Evolutionary conservation across 2,329 filamentous ascomycete species (phyloP).

Genomic region (Penicillium sp.): DNA sequence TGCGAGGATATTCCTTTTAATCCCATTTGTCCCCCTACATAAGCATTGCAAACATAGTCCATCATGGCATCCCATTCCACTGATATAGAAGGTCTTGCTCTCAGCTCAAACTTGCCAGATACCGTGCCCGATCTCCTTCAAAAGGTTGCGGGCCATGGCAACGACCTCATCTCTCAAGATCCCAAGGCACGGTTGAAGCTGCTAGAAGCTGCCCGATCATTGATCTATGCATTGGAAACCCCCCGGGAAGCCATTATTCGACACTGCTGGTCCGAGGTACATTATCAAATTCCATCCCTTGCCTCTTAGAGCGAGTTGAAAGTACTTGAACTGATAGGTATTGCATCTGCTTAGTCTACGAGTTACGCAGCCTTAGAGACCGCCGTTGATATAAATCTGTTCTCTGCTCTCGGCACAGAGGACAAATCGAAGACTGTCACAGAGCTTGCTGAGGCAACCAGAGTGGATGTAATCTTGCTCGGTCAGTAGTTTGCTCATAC

Average conservation of each 20-base stretch:
- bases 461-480: background rate
- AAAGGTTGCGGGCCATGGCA: background rate
- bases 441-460: background rate
- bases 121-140: background rate
- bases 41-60: background rate
- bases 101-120: background rate
- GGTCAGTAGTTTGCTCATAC: background rate
- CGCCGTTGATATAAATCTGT: background rate
- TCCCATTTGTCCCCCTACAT: background rate
- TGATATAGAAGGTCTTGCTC: background rate
- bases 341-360: background rate
- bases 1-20: background rate
- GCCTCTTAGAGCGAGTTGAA: too few relatives aligned
- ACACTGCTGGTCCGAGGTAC: conserved; percentile 45
- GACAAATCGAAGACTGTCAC: background rate
- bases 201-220: conserved; percentile 15
- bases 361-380: background rate
- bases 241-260: conserved; percentile 50
- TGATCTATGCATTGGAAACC: conserved; percentile 39
- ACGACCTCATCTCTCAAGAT: background rate
- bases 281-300: background rate
- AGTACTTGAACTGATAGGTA: background rate
- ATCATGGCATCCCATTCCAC: background rate
- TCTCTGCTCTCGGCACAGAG: background rate
- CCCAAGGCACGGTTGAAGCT: conserved; percentile 3